Evolutionary conservation across 495 filamentous ascomycete species (phyloP), one percentile per base, ranked within the genome.

Genomic region (Cladorrhinum samala): DNA sequence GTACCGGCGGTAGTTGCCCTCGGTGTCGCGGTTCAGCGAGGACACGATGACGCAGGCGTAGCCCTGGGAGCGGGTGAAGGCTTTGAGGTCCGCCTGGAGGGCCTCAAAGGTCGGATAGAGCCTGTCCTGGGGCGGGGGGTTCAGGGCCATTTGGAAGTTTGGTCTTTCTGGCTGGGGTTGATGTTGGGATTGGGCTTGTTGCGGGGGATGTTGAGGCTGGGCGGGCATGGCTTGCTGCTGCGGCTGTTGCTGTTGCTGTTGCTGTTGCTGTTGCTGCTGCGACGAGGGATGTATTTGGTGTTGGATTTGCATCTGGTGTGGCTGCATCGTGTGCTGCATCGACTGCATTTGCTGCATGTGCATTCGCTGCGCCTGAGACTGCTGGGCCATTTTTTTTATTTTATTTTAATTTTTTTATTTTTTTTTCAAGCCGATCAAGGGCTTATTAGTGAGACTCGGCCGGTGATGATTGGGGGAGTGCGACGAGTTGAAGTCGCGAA

Each of bases 81-180:
- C 9, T 46, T 63, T 67, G 52, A 66, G 44, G 54, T 67, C 64
- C 7, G 54, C 38, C 0, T 56, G 46, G 9, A 67, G 56, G 14
- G 58, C 54, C 9, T 62, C 53, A 27, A 64, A 68, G 24, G 57
- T 63, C 25, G 54, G 54, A 50, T 68, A 68, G 13, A 68, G 55
- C 4, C 66, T 57, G 52, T 68, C 64, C 46, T 67, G 64, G 17
- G 66, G 66, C 1, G 66, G 66, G 7, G 66, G 66, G 9, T 59
- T 59, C 8, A 68, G 57, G 13, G 66, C 61, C 59, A 66, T 66
- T 20, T 64, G 63, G 51, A 66, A 66, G 54, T 65, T 68, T 47
- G 63, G 66, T 1, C 66, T 18, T 17, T 18, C 39, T 8, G 13
- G 6, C 37, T 55, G 53, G 9, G 18, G 45, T 46, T 48, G 52